These are phyloP conservation scores for Trametes sp. DNA, from an alignment of 1,284 basidiomycete species.

Conservation along the genomic window DNA sequence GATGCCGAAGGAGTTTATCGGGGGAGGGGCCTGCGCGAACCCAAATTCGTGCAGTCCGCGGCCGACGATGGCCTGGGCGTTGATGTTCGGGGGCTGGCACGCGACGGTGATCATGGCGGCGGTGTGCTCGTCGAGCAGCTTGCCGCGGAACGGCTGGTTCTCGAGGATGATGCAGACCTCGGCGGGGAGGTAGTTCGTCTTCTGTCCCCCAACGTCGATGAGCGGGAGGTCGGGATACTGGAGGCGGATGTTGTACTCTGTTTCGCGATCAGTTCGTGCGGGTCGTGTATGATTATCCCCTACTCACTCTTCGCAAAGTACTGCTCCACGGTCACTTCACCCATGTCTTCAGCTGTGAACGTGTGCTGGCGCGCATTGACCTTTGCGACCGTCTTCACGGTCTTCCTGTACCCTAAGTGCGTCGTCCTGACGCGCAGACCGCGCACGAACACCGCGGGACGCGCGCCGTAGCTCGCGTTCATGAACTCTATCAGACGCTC, in stretches of 20 bases:
- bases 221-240: conserved; percentile 60
- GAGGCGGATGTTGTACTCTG: conserved; percentile 66
- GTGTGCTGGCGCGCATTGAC: conserved; percentile 56
- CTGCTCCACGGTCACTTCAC: conserved; percentile 62
- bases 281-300: background rate
- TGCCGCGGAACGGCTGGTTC: conserved; percentile 74
- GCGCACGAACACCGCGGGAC: conserved; percentile 58
- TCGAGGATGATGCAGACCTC: conserved; percentile 77
- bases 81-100: conserved; percentile 71
- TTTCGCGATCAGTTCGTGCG: background rate
- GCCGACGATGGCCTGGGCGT: conserved; percentile 63
- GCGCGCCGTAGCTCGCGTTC: conserved; percentile 58
- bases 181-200: conserved; percentile 60
- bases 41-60: conserved; percentile 69
- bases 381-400: conserved; percentile 58
- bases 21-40: conserved; percentile 53
- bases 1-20: conserved; percentile 66
- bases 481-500: conserved; percentile 61
- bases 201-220: conserved; percentile 67
- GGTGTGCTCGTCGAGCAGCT: conserved; percentile 72
- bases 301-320: conserved; percentile 69
- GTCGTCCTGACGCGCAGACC: conserved; percentile 65
- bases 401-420: conserved; percentile 68
- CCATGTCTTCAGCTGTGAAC: conserved; percentile 62
- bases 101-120: conserved; percentile 72